These are phyloP conservation scores for Angomonas desouzai DNA, from an alignment of 208 protist genomes.

Conservation along the genomic window DNA sequence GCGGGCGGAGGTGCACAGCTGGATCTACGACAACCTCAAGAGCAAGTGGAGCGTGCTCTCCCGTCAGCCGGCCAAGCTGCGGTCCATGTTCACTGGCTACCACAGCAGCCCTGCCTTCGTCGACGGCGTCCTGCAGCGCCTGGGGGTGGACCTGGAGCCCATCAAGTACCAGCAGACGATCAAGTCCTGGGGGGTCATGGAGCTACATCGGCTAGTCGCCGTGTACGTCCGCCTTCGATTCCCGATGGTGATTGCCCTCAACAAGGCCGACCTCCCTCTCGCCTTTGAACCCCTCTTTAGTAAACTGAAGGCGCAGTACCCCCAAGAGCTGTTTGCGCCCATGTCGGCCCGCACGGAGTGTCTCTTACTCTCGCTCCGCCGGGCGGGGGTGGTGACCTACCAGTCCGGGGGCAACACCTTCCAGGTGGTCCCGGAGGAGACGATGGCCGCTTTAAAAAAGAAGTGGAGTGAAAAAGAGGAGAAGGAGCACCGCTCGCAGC, in stretches of 20 bases:
- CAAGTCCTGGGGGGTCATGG: slow-evolving; percentile 46
- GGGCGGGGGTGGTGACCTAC: slow-evolving; percentile 55
- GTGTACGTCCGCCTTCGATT: slow-evolving; percentile 88
- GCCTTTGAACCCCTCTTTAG: slow-evolving; percentile 29
- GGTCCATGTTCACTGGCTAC: slow-evolving; percentile 92
- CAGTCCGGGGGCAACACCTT: slow-evolving; percentile 35
- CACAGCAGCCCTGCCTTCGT: slow-evolving; percentile 71
- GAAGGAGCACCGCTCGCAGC: slow-evolving; percentile 21
- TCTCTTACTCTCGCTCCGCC: slow-evolving; percentile 59
- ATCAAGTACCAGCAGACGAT: slow-evolving; percentile 30
- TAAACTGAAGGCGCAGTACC: slow-evolving; percentile 49
- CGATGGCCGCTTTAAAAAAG: slow-evolving; percentile 11
- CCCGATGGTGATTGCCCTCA: slow-evolving; percentile 89
- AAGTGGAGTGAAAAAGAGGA: slow-evolving; percentile 17
- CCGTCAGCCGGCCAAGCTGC: slow-evolving; percentile 65
- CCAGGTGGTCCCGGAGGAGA: neutral
- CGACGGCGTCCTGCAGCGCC: slow-evolving; percentile 46
- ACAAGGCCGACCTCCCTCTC: slow-evolving; percentile 85
- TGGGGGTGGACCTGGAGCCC: slow-evolving; percentile 45
- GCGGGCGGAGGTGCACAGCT: slow-evolving; percentile 88
- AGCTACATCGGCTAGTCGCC: slow-evolving; percentile 89
- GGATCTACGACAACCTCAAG: slow-evolving; percentile 93
- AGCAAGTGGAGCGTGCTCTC: slow-evolving; percentile 74
- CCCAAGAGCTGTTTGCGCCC: slow-evolving; percentile 65
- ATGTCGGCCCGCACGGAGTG: slow-evolving; percentile 81